Conservation (phyloP, 345 rosid species). For the Eucalyptus regnans region DNA sequence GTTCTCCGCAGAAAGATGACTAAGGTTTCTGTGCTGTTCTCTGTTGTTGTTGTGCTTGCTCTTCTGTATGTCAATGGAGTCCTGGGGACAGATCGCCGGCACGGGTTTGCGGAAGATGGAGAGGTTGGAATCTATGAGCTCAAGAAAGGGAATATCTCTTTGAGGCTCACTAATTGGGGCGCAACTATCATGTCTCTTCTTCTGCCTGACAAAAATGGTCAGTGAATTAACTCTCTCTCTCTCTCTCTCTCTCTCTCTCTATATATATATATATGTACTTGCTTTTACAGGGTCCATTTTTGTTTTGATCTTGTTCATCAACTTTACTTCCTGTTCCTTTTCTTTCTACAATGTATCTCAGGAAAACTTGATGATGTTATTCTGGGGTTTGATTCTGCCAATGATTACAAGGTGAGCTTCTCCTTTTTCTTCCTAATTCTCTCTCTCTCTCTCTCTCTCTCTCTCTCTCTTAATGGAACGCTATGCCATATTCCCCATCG, state of each 20-base stretch:
- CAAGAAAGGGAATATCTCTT: conserved; percentile 49
- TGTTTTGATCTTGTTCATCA: neutral
- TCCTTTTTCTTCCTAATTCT: neutral
- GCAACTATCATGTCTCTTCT: conserved; percentile 60
- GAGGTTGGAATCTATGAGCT: conserved; percentile 51
- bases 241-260: neutral
- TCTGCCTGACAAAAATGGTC: conserved; percentile 81
- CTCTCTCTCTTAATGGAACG: neutral
- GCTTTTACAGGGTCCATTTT: neutral
- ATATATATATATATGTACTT: neutral
- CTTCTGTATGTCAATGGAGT: neutral
- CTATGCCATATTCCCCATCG: neutral
- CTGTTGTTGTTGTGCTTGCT: neutral
- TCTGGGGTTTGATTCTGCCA: conserved; percentile 62
- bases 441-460: neutral
- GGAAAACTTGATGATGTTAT: conserved; percentile 63
- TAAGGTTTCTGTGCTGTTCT: neutral
- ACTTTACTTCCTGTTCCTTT: neutral
- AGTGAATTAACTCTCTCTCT: neutral
- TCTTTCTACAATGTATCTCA: conserved; percentile 8
- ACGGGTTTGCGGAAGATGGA: neutral
- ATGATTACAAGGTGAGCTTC: conserved; percentile 44
- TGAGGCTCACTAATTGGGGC: conserved; percentile 79
- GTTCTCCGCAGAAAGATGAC: neutral
- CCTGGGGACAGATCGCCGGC: neutral